Evolutionary conservation across 345 rosid species (phyloP), one percentile per base, ranked within the genome.

Genomic region (Sonneratia caseolaris): DNA sequence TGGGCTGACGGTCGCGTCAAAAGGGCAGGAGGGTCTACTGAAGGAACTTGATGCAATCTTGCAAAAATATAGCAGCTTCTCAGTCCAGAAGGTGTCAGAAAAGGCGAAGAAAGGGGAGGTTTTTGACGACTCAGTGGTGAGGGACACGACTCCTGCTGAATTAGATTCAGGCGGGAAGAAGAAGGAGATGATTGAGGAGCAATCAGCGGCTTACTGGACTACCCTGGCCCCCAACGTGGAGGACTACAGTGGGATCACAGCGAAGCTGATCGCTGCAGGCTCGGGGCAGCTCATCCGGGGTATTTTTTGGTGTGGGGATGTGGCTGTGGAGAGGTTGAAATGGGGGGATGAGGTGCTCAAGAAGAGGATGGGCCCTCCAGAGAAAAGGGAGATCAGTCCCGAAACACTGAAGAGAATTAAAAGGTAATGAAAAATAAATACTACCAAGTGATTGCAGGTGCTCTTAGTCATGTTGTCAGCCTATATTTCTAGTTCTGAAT

Each of bases 271-370:
- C 14, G 97, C 97, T 0, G 49, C 85, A 0, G 97, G 98, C 15
- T 90, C 98, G 2, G 95, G 95, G 21, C 87, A 89, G 81, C 76
- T 92, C 80, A 87, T 92, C 42, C 88, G 85, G 79, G 98, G 97
- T 79, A 95, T 95, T 64, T 77, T 95, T 61, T 95, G 97, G 99
- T 92, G 99, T 76, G 97, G 97, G 14, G 99, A 95, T 80, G 99
- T 91, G 70, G 90, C 97, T 13, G 81, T 89, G 70, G 96, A 95
- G 72, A 72, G 97, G 68, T 79, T 95, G 75, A 86, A 76, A 36
- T 83, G 91, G 91, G 97, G 99, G 45, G 86, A 92, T 75, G 89
- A 87, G 72, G 88, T 82, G 22, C 68, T 95, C 86, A 92, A 82
- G 83, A 80, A 80, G 70, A 87, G 91, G 84, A 78, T 87, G 83